A percentile compares a stretch with the other conserved stretches of the same genome.
phyloP scores from a whole-genome alignment of 345 rosid genomes.

The Eucalyptus lansdowneana region DNA sequence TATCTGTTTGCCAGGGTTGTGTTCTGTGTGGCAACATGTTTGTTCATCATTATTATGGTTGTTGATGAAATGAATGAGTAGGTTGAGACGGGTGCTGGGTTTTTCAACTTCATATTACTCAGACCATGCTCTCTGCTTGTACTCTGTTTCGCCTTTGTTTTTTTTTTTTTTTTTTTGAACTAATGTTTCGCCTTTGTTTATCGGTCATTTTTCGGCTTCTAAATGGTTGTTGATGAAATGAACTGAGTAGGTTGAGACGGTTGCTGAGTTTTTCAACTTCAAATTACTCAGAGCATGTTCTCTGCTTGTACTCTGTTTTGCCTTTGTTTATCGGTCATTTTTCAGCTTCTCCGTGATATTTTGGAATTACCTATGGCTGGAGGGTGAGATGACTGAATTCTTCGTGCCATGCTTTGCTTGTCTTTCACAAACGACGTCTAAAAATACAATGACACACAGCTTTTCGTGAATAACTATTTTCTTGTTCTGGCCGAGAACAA shows the following conservation, averaged over 20 bases:
- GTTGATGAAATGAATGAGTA: background rate
- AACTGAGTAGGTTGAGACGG: too few species aligned
- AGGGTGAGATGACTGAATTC: background rate
- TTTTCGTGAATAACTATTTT: background rate
- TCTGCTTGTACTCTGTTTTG: too few species aligned
- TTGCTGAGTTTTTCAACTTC: too few species aligned
- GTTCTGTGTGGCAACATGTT: too few species aligned
- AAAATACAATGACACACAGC: background rate
- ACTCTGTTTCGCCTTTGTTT: background rate
- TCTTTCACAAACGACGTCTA: background rate
- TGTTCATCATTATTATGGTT: background rate
- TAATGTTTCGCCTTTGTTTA: background rate
- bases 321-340: too few species aligned
- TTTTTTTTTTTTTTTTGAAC: too few species aligned
- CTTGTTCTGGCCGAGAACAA: background rate
- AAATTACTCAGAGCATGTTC: too few species aligned
- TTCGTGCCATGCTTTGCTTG: background rate
- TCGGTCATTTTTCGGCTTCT: background rate
- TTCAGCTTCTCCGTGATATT: too few species aligned
- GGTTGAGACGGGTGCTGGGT: background rate
- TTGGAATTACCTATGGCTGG: too few species aligned
- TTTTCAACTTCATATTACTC: background rate
- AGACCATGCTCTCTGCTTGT: too few species aligned
- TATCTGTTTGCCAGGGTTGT: background rate
- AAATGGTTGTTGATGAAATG: too few species aligned